A percentile compares a stretch with the other conserved stretches of the same genome.
Conservation (phyloP, 1,139 yeast genomes). For the Debaryomyces sp. region DNA sequence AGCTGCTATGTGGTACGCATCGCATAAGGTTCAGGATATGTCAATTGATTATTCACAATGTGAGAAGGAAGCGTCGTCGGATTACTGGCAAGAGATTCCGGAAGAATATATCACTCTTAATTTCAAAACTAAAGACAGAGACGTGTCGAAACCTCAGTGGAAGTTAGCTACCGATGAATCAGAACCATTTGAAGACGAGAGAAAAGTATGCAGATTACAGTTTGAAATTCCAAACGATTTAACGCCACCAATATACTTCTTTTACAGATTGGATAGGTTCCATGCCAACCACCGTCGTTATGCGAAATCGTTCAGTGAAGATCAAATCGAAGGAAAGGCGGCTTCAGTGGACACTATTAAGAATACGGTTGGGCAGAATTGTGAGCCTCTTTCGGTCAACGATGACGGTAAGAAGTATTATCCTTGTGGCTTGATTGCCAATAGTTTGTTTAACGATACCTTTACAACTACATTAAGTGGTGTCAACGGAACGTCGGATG, state of each 20-base stretch:
- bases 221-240: conserved; percentile 77
- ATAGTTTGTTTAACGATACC: conserved; percentile 75
- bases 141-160: conserved; percentile 49
- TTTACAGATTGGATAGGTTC: conserved; percentile 81
- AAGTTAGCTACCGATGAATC: conserved; percentile 53
- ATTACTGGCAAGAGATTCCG: conserved; percentile 64
- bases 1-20: conserved; percentile 84
- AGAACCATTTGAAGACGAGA: conserved; percentile 56
- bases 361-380: conserved; percentile 76
- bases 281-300: conserved; percentile 93
- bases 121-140: conserved; percentile 40
- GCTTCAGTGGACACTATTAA: conserved; percentile 60
- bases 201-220: conserved; percentile 71
- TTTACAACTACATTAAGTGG: conserved; percentile 44
- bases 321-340: conserved; percentile 78
- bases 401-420: conserved; percentile 57
- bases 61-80: conserved; percentile 55
- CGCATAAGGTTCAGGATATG: conserved; percentile 75
- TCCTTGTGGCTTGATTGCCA: conserved; percentile 82
- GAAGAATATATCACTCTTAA: conserved; percentile 52
- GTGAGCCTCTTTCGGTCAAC: conserved; percentile 75
- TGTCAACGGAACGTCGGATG: conserved; percentile 40
- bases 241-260: conserved; percentile 75
- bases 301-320: conserved; percentile 88
- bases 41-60: conserved; percentile 83